Base-by-base conservation (phyloP, 2,329 filamentous ascomycete genomes). In the Coleophoma cylindrospora region DNA sequence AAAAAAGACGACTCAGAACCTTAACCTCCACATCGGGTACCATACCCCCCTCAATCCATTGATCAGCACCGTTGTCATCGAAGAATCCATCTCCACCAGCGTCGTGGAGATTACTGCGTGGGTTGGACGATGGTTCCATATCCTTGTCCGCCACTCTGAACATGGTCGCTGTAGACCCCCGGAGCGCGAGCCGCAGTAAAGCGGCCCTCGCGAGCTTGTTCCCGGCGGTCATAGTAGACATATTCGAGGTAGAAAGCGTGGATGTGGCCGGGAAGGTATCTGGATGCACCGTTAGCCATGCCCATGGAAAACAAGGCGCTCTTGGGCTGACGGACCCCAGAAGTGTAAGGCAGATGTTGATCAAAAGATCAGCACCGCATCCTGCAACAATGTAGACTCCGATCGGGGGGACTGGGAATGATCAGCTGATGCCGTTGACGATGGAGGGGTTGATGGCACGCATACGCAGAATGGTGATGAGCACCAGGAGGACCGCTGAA, bases 171-270 rank as follows among this genome's bases (percentile, higher is more conserved):
- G 66, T 86, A 91, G 15, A 91, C 79, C 27, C 86, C 86, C 0
- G 87, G 82, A 1, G 86, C 86, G 2, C 74, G 76, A 9, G 69
- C 62, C 4, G 74, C 70, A 17, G 76, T 70, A 52, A 75, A 74
- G 11, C 74, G 72, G 5, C 86, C 86, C 34, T 78, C 71, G 43
- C 74, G 70, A 2, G 77, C 75, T 64, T 84, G 79, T 58, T 89
- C 83, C 48, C 76, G 78, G 37, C 86, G 85, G 61, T 89, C 81
- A 67, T 86, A 92, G 72, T 91, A 95, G 54, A 95, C 75, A 66
- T 91, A 95, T 68, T 91, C 83, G 50, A 67, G 50, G 48, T 66
- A 66, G 57, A 66, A 65, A 34, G 64, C 64, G 50, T 66, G 64
- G 45, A 66, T 61, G 38, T 65, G 62, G 34, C 64, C 64, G 3